phyloP scores from a whole-genome alignment of 2,329 filamentous ascomycete species.

The Ophiostoma piceae region DNA sequence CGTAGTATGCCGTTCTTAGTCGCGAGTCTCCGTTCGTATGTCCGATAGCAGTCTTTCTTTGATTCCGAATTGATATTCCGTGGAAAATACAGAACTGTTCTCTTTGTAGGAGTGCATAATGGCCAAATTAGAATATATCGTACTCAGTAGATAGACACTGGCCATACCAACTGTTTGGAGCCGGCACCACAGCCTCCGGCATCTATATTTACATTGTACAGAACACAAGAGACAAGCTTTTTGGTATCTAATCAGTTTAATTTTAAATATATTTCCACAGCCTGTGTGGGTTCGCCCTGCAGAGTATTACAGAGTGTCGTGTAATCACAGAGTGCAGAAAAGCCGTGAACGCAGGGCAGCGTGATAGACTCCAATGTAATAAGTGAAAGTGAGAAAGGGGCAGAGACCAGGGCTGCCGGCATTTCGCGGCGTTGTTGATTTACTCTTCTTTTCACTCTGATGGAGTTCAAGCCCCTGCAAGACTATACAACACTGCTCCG shows the following conservation, averaged over 20 bases:
- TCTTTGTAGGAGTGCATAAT: no score
- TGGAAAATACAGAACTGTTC: not conserved
- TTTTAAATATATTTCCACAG: not conserved
- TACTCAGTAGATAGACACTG: not conserved
- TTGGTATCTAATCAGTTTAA: not conserved
- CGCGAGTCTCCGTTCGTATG: constrained; percentile 27
- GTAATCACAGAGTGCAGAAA: not conserved
- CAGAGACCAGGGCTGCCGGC: not conserved
- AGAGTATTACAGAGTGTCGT: not conserved
- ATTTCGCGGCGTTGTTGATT: not conserved
- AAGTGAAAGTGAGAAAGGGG: not conserved
- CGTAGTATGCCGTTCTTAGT: constrained; percentile 19
- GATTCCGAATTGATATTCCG: not conserved
- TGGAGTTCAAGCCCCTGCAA: not conserved
- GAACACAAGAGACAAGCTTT: not conserved
- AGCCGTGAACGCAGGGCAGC: not conserved
- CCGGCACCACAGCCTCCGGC: not conserved
- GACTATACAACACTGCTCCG: not conserved
- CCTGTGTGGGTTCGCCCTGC: not conserved
- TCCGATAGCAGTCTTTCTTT: constrained; percentile 20
- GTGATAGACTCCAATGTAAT: not conserved
- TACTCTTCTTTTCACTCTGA: not conserved
- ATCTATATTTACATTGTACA: not conserved
- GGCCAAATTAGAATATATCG: no score
- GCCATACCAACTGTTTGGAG: not conserved